Percentiles rank a stretch among this genome's conserved stretches.
Conservation (phyloP, 768 basidiomycete genomes). For the Phlebiopsis gigantea region DNA sequence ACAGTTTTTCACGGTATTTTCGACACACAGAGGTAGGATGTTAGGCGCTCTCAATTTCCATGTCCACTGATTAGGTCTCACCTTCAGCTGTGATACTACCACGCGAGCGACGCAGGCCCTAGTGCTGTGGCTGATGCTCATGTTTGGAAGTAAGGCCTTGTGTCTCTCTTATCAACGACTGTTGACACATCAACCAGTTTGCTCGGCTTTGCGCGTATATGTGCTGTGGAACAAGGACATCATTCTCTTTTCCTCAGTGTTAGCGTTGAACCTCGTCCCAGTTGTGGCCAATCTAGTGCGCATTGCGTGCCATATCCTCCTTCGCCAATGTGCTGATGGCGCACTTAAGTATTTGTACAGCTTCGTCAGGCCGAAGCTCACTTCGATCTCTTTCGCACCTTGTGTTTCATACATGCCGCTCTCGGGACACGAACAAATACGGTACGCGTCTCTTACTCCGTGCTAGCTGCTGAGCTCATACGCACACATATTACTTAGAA, state of each 20-base stretch:
- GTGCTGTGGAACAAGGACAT: slow-evolving; percentile 3
- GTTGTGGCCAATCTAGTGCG: slow-evolving; percentile 6
- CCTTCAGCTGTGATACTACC: neutral
- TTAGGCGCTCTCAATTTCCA: too few species aligned
- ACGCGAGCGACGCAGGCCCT: neutral
- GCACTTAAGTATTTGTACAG: neutral
- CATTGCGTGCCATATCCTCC: neutral
- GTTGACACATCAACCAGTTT: neutral
- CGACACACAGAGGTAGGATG: neutral
- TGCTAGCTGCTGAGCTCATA: too few species aligned
- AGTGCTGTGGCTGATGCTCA: slow-evolving; percentile 1
- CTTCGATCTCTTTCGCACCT: neutral
- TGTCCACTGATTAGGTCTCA: neutral
- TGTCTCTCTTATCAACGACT: neutral
- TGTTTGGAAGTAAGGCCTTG: slow-evolving; percentile 10
- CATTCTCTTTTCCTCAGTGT: neutral
- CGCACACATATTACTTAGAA: too few species aligned
- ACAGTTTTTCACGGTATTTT: too few species aligned
- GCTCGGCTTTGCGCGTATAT: slow-evolving; percentile 3
- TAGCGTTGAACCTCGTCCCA: slow-evolving; percentile 3
- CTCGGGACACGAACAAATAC: neutral
- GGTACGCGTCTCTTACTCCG: neutral
- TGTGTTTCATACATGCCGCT: neutral
- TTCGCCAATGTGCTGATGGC: neutral
- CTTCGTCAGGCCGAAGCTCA: neutral